Evolutionary conservation across 495 filamentous ascomycete species (phyloP).

Genomic region (Echria macrotheca): DNA sequence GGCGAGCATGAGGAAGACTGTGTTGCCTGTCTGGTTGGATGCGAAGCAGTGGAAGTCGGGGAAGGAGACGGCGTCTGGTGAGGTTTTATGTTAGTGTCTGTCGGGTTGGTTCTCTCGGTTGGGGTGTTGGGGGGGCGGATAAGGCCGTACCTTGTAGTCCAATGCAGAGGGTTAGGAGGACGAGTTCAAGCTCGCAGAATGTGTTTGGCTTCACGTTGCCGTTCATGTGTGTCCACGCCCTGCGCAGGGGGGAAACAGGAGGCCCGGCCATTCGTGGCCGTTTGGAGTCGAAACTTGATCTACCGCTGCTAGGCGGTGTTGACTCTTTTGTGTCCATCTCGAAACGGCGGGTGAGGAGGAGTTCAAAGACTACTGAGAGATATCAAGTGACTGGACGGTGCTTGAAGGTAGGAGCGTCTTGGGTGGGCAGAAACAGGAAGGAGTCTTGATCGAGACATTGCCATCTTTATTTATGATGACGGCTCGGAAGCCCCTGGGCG

Average conservation of each 20-base stretch:
- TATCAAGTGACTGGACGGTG: no score
- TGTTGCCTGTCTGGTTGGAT: slow-evolving; percentile 63
- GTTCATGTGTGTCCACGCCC: slow-evolving; percentile 32
- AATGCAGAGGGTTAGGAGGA: slow-evolving; percentile 41
- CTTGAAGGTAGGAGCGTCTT: no score
- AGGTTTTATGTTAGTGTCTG: background rate
- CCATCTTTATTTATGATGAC: background rate
- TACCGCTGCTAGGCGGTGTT: no score
- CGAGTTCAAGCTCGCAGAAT: slow-evolving; percentile 37
- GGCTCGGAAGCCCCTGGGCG: background rate
- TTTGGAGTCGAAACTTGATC: no score
- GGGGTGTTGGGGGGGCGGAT: background rate
- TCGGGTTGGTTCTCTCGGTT: background rate
- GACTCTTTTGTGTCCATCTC: no score
- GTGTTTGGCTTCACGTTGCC: slow-evolving; percentile 29
- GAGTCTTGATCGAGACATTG: background rate
- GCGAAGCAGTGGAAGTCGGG: slow-evolving; percentile 60
- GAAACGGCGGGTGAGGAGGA: no score
- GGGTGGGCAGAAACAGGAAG: background rate
- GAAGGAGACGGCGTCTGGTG: slow-evolving; percentile 51
- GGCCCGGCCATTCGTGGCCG: no score
- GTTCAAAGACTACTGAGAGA: no score
- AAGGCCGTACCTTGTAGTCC: slow-evolving; percentile 29
- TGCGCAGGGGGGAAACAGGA: slow-evolving; percentile 14
- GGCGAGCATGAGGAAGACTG: slow-evolving; percentile 52